Conservation (phyloP, 2,329 filamentous ascomycete species). For the Pseudogymnoascus sp. region DNA sequence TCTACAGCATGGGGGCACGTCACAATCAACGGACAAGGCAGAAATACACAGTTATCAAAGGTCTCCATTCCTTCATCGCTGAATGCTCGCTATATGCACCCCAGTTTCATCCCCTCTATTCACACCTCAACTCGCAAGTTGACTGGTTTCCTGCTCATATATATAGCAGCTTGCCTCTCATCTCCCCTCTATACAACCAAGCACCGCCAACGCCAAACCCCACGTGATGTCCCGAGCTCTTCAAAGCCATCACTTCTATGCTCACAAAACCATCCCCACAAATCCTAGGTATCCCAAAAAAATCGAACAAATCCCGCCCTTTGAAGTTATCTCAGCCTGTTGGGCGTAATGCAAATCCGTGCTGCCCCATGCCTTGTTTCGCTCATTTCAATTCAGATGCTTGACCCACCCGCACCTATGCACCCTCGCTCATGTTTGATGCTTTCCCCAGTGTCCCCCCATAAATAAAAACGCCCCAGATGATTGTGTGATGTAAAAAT, state of each 20-base stretch:
- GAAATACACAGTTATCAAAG: background rate
- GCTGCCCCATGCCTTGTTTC: background rate
- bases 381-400: background rate
- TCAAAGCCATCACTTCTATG: slow-evolving; percentile 10
- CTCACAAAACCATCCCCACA: background rate
- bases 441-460: background rate
- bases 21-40: background rate
- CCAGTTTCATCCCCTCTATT: background rate
- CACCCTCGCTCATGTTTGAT: background rate
- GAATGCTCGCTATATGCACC: background rate
- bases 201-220: slow-evolving; percentile 3
- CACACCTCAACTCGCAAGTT: background rate
- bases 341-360: background rate
- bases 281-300: background rate
- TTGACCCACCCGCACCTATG: background rate
- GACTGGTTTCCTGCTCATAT: background rate
- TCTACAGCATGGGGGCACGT: background rate
- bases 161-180: background rate
- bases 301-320: background rate
- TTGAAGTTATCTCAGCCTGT: background rate
- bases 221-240: slow-evolving; percentile 8
- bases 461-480: slow-evolving; percentile 1
- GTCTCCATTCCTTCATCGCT: background rate
- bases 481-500: background rate
- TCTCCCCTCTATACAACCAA: background rate